A percentile compares a stretch with the other conserved stretches of the same genome.
phyloP scores from a whole-genome alignment of 192 early-diverging fungal species.

The Oehlia diaphana region DNA sequence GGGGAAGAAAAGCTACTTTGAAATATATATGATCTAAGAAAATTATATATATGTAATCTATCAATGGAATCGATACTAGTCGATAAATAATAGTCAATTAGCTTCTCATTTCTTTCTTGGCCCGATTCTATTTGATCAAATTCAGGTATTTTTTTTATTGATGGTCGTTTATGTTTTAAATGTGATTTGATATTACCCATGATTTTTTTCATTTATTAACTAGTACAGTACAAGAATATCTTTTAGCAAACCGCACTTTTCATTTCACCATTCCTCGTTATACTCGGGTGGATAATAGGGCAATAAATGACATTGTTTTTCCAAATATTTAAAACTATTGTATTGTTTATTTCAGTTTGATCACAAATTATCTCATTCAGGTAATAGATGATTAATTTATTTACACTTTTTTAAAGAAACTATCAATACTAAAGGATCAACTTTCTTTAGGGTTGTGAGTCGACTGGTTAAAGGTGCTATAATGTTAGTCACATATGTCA shows the following conservation, averaged over 20 bases:
- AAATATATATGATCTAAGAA: no score
- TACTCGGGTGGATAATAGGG: conserved; percentile 84
- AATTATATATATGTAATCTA: no score
- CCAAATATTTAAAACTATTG: conserved; percentile 74
- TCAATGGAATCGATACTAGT: no score
- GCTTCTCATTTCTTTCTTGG: no score
- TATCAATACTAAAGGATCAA: conserved; percentile 14
- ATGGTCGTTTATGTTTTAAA: no score
- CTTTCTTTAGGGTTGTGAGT: conserved; percentile 73
- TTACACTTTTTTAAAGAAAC: conserved; percentile 24
- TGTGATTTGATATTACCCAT: no score
- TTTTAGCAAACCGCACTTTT: conserved; percentile 79
- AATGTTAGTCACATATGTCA: conserved; percentile 77
- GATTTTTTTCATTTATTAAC: not conserved
- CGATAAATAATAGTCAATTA: no score
- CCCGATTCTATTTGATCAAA: no score
- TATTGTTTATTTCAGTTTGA: conserved; percentile 76
- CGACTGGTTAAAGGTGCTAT: conserved; percentile 93
- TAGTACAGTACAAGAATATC: no score
- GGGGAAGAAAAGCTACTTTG: no score
- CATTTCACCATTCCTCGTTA: conserved; percentile 64
- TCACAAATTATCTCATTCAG: conserved; percentile 77
- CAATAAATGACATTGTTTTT: conserved; percentile 84
- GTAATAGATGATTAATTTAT: conserved; percentile 31
- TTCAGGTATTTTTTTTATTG: no score